These are phyloP conservation scores for Tricholoma furcatifolium DNA, from an alignment of 768 basidiomycete genomes.

Conservation along the genomic window DNA sequence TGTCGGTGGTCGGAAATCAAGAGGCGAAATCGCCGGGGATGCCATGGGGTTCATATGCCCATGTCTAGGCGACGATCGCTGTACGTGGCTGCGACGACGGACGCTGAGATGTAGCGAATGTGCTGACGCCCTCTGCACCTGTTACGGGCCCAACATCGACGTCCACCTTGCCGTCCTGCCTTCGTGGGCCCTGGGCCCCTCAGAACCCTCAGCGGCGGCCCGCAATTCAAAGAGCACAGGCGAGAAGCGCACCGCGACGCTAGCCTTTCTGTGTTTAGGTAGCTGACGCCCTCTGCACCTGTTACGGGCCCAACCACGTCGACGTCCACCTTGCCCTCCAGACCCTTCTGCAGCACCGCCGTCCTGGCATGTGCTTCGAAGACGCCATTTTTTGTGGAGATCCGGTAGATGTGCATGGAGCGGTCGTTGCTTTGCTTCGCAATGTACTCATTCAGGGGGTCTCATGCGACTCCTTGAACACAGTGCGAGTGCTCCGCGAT, in stretches of 20 bases:
- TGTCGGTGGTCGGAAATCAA: slow-evolving; percentile 56
- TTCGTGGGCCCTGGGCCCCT: slow-evolving; percentile 24
- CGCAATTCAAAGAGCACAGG: slow-evolving; percentile 93
- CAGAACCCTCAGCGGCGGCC: slow-evolving; percentile 42
- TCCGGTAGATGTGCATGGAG: slow-evolving; percentile 91
- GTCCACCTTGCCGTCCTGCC: slow-evolving; percentile 48
- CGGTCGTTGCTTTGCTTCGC: slow-evolving; percentile 97
- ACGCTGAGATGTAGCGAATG: slow-evolving; percentile 33
- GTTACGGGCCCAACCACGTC: slow-evolving; percentile 50
- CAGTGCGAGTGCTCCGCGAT: slow-evolving; percentile 95
- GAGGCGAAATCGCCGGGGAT: slow-evolving; percentile 59
- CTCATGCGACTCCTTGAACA: slow-evolving; percentile 99
- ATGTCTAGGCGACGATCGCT: slow-evolving; percentile 46
- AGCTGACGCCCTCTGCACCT: slow-evolving; percentile 47
- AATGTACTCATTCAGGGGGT: slow-evolving; percentile 94
- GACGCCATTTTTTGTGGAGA: slow-evolving; percentile 73
- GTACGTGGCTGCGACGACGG: slow-evolving; percentile 24
- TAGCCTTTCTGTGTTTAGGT: slow-evolving; percentile 95
- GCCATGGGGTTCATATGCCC: slow-evolving; percentile 28
- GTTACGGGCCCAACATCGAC: slow-evolving; percentile 53
- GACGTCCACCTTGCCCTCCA: slow-evolving; percentile 52
- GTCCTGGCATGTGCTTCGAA: slow-evolving; percentile 91
- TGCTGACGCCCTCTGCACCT: slow-evolving; percentile 12
- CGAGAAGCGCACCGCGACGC: slow-evolving; percentile 91
- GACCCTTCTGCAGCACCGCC: slow-evolving; percentile 44